Conservation (phyloP, 805 yeast species). For the Diddensiella transvaalensis region DNA sequence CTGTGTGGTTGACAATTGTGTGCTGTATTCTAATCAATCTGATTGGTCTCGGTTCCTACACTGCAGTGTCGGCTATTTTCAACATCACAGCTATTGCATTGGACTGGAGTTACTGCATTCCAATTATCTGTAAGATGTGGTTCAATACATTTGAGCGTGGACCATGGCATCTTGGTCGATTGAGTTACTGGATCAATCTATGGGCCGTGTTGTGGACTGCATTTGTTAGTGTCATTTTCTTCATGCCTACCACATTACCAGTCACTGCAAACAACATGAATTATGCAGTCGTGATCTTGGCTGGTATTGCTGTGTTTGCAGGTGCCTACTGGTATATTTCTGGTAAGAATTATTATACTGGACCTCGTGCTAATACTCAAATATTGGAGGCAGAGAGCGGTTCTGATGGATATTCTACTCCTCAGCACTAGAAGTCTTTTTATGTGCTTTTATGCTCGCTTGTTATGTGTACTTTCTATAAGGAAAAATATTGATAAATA, state of each 20-base stretch:
- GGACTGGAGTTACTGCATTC: constrained; percentile 73
- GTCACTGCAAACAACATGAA: constrained; percentile 46
- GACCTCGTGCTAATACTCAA: constrained; percentile 20
- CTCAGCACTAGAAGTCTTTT: background rate
- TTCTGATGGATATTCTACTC: background rate
- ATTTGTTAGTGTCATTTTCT: constrained; percentile 23
- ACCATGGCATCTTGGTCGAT: constrained; percentile 22
- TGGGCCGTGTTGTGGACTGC: constrained; percentile 25
- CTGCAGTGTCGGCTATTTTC: constrained; percentile 80
- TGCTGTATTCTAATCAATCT: constrained; percentile 46
- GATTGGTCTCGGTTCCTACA: constrained; percentile 62
- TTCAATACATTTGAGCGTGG: constrained; percentile 23
- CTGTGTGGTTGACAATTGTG: constrained; percentile 48
- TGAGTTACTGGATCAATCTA: constrained; percentile 18
- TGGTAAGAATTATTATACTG: constrained; percentile 23
- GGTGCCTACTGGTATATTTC: constrained; percentile 51
- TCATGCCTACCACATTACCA: constrained; percentile 34
- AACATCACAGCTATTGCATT: constrained; percentile 77
- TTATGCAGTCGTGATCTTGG: constrained; percentile 65
- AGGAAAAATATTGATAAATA: too few relatives aligned
- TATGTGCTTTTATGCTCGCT: background rate
- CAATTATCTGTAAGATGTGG: constrained; percentile 36
- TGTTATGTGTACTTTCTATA: too few relatives aligned
- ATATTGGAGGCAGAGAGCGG: constrained; percentile 7
- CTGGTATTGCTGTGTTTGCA: constrained; percentile 45